phyloP scores from a whole-genome alignment of 2,329 filamentous ascomycete species.

The Ophioceras dolichostomum region DNA sequence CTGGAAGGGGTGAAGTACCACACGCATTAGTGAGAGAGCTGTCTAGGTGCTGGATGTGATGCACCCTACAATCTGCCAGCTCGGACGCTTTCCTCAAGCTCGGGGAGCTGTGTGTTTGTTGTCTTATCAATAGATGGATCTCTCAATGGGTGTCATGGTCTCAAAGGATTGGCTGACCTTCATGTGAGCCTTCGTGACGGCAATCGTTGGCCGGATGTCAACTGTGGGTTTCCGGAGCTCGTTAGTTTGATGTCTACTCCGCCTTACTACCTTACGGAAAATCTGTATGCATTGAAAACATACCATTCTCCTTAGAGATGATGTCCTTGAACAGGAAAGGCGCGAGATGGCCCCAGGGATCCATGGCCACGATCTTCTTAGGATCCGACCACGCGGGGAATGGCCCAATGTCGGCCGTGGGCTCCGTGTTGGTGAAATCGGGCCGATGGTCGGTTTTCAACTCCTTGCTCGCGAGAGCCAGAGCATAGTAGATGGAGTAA shows the following conservation, averaged over 20 bases:
- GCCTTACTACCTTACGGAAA: too few relatives aligned
- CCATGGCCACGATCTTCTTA: conserved; percentile 96
- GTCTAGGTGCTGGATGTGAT: too few relatives aligned
- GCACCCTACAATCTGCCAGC: conserved; percentile 57
- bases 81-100: conserved; percentile 79
- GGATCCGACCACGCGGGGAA: conserved; percentile 82
- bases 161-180: conserved; percentile 30
- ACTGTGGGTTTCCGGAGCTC: too few relatives aligned
- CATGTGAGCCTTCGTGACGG: conserved; percentile 89
- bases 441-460: conserved; percentile 68
- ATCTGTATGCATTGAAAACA: too few relatives aligned
- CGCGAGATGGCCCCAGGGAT: conserved; percentile 79
- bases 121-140: too few relatives aligned
- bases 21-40: conserved; percentile 11
- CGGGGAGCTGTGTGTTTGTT: conserved; percentile 62
- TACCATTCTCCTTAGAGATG: conserved; percentile 62
- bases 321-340: conserved; percentile 73
- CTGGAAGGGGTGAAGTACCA: too few relatives aligned
- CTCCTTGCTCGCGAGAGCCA: conserved; percentile 85
- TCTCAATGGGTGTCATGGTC: background rate
- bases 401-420: conserved; percentile 77
- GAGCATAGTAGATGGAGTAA: conserved; percentile 90
- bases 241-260: too few relatives aligned
- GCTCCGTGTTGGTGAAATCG: conserved; percentile 68
- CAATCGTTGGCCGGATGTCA: conserved; percentile 82